A percentile compares a stretch with the other conserved stretches of the same genome.
These are phyloP conservation scores for Eimeria sp. DNA, from an alignment of 169 alveolate species.

Conservation along the genomic window DNA sequence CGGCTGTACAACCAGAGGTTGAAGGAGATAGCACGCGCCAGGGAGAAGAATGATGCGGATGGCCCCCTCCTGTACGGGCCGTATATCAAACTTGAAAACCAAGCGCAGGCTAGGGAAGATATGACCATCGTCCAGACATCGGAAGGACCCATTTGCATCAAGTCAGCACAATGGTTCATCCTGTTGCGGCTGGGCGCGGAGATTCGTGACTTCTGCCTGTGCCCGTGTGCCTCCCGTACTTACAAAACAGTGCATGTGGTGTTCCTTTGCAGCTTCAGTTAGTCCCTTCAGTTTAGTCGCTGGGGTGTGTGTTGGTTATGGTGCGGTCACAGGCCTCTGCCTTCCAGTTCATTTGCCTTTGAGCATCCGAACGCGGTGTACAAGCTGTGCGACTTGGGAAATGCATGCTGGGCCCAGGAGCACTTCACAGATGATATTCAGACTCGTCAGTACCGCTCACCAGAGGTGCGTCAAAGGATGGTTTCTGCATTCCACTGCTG, in stretches of 20 bases:
- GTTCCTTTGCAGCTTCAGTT: background rate
- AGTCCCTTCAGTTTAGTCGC: background rate
- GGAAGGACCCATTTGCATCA: conserved; percentile 81
- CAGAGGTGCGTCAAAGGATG: conserved; percentile 93
- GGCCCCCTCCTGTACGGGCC: conserved; percentile 79
- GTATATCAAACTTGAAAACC: conserved; percentile 65
- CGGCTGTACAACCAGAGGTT: conserved; percentile 62
- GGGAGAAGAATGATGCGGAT: conserved; percentile 49
- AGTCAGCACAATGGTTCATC: conserved; percentile 23
- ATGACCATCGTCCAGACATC: conserved; percentile 69
- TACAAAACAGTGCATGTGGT: background rate
- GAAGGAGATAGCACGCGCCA: conserved; percentile 76
- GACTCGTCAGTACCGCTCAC: conserved; percentile 99
- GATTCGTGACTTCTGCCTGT: background rate
- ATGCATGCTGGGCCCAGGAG: conserved; percentile 99
- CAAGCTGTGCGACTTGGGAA: conserved; percentile 99
- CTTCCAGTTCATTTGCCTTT: conserved; percentile 83
- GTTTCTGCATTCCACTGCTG: background rate
- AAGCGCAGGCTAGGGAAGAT: conserved; percentile 66
- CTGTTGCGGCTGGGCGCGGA: background rate
- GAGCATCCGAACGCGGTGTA: conserved; percentile 89
- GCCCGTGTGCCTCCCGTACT: background rate
- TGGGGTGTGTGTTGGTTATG: background rate
- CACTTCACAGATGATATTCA: conserved; percentile 98
- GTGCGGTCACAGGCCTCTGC: conserved; percentile 65